phyloP scores from a whole-genome alignment of 768 basidiomycete genomes.

The Arthromyces matolae region DNA sequence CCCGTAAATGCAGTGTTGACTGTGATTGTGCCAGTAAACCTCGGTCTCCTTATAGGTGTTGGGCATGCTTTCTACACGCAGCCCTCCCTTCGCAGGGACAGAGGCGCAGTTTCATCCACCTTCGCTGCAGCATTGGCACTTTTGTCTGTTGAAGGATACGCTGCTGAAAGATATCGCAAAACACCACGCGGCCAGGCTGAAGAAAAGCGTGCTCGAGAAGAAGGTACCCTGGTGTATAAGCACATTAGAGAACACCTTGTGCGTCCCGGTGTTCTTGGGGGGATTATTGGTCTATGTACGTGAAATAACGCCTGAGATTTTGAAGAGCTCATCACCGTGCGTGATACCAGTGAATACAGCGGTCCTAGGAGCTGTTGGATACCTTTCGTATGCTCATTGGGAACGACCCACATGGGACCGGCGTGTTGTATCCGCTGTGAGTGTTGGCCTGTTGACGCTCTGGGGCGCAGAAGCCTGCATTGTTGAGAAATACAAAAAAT shows the following conservation, averaged over 20 bases:
- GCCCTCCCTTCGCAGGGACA: conserved; percentile 57
- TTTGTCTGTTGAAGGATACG: conserved; percentile 59
- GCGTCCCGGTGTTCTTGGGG: conserved; percentile 63
- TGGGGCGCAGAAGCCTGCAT: conserved; percentile 68
- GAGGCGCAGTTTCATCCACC: conserved; percentile 48
- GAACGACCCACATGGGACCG: conserved; percentile 61
- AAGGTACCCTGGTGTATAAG: conserved; percentile 53
- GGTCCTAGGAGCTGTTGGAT: conserved; percentile 60
- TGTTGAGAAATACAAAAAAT: background rate
- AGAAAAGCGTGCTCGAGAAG: conserved; percentile 51
- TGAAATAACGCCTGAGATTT: background rate
- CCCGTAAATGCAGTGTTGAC: background rate
- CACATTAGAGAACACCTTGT: conserved; percentile 53
- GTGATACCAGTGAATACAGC: conserved; percentile 52
- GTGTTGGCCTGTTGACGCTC: conserved; percentile 56
- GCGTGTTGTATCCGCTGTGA: conserved; percentile 52
- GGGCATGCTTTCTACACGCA: conserved; percentile 63
- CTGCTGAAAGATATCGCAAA: conserved; percentile 54
- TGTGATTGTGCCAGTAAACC: conserved; percentile 47
- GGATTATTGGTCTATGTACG: conserved; percentile 59
- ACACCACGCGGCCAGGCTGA: conserved; percentile 58
- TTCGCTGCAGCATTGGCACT: conserved; percentile 54
- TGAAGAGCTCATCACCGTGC: background rate
- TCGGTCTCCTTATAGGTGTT: conserved; percentile 61
- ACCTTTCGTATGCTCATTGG: conserved; percentile 64